Evolutionary conservation across 139 green algal species (phyloP).

Genomic region (Haematococcus sp.): DNA sequence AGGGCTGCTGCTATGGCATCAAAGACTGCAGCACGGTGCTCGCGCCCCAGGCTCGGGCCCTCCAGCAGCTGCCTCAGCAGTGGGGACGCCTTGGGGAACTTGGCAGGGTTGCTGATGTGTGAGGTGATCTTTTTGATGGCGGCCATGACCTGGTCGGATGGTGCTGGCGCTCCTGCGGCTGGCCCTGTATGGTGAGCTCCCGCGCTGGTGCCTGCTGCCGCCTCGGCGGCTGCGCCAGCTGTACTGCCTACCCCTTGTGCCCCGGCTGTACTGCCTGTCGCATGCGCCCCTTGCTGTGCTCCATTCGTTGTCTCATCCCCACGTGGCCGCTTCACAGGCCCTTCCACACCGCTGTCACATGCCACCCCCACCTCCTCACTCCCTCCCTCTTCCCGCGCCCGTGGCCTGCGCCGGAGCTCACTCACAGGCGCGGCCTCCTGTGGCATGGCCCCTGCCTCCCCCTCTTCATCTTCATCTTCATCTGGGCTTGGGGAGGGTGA

Average conservation of each 20-base stretch:
- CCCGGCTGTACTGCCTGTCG: not conserved
- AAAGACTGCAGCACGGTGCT: slow-evolving; percentile 31
- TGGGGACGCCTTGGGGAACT: slow-evolving; percentile 69
- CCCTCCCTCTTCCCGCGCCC: not conserved
- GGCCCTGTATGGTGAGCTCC: too few relatives aligned
- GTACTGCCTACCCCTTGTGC: too few relatives aligned
- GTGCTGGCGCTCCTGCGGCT: too few relatives aligned
- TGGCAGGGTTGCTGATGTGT: slow-evolving; percentile 62
- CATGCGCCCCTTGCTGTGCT: not conserved
- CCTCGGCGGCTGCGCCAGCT: not conserved
- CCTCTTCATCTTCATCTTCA: slow-evolving; percentile 32
- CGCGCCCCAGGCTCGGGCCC: slow-evolving; percentile 14
- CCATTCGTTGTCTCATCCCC: not conserved
- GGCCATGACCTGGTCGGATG: slow-evolving; percentile 27
- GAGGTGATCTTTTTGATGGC: slow-evolving; percentile 54
- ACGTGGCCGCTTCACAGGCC: not conserved
- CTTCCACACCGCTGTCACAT: not conserved
- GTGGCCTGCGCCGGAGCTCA: not conserved
- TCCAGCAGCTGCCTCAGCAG: slow-evolving; percentile 72
- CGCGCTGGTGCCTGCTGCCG: not conserved
- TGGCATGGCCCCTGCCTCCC: too few relatives aligned
- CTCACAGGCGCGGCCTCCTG: not conserved
- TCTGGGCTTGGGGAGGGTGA: too few relatives aligned
- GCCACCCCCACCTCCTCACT: not conserved
- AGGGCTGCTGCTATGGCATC: slow-evolving; percentile 14